Evolutionary conservation across 2,329 filamentous ascomycete species (phyloP).

Genomic region (Sporothrix dimorphospora): DNA sequence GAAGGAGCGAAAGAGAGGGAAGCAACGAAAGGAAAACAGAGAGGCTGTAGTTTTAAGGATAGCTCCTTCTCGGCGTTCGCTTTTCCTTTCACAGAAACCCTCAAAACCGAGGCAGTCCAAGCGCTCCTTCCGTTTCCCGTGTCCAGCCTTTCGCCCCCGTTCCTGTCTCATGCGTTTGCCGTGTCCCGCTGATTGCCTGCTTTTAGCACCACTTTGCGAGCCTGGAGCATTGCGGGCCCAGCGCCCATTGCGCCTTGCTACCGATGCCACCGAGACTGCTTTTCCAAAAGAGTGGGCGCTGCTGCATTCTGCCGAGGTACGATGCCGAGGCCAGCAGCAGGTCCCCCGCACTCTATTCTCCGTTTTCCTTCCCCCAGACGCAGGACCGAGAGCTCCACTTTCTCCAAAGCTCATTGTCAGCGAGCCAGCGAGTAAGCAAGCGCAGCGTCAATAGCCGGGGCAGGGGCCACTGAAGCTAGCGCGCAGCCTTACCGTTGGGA

Average conservation of each 20-base stretch:
- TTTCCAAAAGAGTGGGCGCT: conserved; percentile 8
- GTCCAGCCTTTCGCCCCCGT: background rate
- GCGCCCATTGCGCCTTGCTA: background rate
- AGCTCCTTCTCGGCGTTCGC: conserved; percentile 15
- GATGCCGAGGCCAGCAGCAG: background rate
- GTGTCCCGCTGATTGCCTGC: background rate
- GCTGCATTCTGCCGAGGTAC: conserved; percentile 28
- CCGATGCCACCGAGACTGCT: conserved; percentile 7
- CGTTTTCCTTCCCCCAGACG: background rate
- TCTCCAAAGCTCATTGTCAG: background rate
- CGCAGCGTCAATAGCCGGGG: background rate
- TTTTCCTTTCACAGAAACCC: background rate
- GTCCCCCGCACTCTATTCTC: conserved; percentile 12
- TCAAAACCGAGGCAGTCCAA: conserved; percentile 22
- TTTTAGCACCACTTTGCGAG: background rate
- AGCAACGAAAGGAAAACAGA: background rate
- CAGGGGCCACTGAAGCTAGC: background rate
- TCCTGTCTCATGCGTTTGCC: background rate
- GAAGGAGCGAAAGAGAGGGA: background rate
- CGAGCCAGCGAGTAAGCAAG: background rate
- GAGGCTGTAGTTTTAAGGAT: background rate
- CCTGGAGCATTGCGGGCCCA: background rate
- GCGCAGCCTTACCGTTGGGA: conserved; percentile 10
- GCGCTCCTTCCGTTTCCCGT: background rate
- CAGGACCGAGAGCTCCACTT: background rate